Percentiles rank a stretch among this genome's conserved stretches.
Conservation (phyloP, 768 basidiomycete species). For the Tulasnella sp. region DNA sequence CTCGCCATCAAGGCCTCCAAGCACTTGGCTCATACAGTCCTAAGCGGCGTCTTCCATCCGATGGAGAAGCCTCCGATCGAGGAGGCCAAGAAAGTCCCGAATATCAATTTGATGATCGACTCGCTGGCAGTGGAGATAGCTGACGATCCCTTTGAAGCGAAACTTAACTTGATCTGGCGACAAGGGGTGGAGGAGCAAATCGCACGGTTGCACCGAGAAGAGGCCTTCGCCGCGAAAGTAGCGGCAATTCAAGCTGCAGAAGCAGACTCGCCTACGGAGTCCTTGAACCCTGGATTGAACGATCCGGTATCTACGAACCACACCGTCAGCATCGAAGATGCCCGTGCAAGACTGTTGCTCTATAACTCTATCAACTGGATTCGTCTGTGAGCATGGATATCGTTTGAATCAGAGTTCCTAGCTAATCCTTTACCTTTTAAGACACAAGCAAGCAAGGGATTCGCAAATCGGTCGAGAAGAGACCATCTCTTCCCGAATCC, state of each 20-base stretch:
- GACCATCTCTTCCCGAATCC: conserved; percentile 3
- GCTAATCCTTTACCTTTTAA: neutral
- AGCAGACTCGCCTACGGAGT: conserved; percentile 22
- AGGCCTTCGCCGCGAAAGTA: conserved; percentile 73
- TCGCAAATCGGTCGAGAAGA: conserved; percentile 18
- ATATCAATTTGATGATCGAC: conserved; percentile 50
- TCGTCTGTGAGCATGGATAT: neutral
- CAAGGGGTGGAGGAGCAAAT: conserved; percentile 65
- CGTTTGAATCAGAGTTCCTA: neutral
- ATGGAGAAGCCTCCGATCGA: conserved; percentile 63
- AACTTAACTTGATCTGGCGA: conserved; percentile 63
- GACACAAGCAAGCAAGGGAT: conserved; percentile 13
- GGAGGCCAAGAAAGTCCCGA: conserved; percentile 61
- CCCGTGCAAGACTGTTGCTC: conserved; percentile 55
- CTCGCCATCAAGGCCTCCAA: conserved; percentile 65
- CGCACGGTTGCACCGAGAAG: conserved; percentile 63
- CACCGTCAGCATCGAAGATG: conserved; percentile 63
- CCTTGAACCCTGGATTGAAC: conserved; percentile 19
- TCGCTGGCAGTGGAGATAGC: conserved; percentile 65
- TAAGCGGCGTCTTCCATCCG: conserved; percentile 41
- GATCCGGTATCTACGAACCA: conserved; percentile 40
- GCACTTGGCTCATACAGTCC: conserved; percentile 44
- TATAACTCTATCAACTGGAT: conserved; percentile 71
- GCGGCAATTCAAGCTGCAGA: conserved; percentile 50
- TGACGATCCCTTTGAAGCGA: conserved; percentile 78